Evolutionary conservation across 768 basidiomycete species (phyloP).

Genomic region (Boletus pseudo-olivaceus): DNA sequence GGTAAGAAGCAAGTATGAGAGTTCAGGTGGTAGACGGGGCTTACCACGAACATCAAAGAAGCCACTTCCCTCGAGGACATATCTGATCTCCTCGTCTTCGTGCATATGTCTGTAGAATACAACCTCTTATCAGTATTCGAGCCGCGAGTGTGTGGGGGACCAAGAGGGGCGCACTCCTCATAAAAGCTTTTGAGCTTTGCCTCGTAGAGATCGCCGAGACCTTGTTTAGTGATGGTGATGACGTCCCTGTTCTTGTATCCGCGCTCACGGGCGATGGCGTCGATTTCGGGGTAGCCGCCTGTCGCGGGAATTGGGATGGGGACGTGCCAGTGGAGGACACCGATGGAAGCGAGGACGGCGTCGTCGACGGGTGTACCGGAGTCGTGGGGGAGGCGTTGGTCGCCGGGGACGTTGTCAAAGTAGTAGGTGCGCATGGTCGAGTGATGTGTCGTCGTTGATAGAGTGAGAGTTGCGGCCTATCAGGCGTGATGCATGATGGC

Average conservation of each 20-base stretch:
- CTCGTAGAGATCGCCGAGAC: conserved; percentile 81
- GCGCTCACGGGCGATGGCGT: conserved; percentile 61
- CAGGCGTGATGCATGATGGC: neutral
- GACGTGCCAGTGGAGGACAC: conserved; percentile 66
- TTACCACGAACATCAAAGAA: conserved; percentile 90
- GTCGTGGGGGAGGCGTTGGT: conserved; percentile 81
- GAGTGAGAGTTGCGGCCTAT: too few relatives aligned
- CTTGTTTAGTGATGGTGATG: conserved; percentile 74
- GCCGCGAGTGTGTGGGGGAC: neutral
- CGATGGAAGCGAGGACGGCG: conserved; percentile 50
- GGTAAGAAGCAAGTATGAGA: neutral
- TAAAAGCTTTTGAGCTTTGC: conserved; percentile 80
- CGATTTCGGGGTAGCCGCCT: conserved; percentile 45
- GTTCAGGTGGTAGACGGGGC: conserved; percentile 15
- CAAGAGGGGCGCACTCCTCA: conserved; percentile 55
- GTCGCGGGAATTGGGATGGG: conserved; percentile 47
- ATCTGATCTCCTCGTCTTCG: conserved; percentile 94
- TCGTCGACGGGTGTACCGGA: conserved; percentile 53
- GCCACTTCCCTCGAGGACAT: conserved; percentile 80
- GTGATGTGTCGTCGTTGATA: too few relatives aligned
- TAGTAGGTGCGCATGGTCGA: conserved; percentile 67
- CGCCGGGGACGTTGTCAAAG: conserved; percentile 69
- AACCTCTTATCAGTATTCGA: neutral
- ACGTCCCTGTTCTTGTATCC: conserved; percentile 83
- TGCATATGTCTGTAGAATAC: conserved; percentile 70